A percentile compares a stretch with the other conserved stretches of the same genome.
These are phyloP conservation scores for Metschnikowia matae DNA, from an alignment of 805 yeast species.

Conservation along the genomic window DNA sequence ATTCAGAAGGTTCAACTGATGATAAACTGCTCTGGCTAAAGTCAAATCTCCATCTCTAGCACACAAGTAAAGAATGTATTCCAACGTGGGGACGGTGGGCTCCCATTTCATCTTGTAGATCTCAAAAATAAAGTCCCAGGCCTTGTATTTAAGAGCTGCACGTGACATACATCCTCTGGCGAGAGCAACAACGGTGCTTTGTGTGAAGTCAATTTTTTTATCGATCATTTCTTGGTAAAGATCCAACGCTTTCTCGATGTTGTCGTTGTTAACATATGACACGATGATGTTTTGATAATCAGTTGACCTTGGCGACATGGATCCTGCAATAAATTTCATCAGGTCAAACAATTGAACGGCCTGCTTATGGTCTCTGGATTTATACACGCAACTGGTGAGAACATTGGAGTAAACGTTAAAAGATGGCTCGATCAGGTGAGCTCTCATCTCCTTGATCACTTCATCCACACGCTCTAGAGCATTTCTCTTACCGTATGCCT, in stretches of 20 bases:
- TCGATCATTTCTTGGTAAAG: slow-evolving; percentile 64
- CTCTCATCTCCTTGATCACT: slow-evolving; percentile 36
- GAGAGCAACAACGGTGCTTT: slow-evolving; percentile 45
- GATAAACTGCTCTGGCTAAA: slow-evolving; percentile 64
- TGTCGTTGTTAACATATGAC: slow-evolving; percentile 55
- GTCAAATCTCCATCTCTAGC: slow-evolving; percentile 75
- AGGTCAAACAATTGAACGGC: slow-evolving; percentile 76
- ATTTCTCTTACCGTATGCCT: slow-evolving; percentile 41
- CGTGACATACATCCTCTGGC: slow-evolving; percentile 67
- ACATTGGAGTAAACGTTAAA: slow-evolving; percentile 50
- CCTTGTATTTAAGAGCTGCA: slow-evolving; percentile 44
- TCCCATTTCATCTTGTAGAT: slow-evolving; percentile 46
- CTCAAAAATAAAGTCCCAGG: slow-evolving; percentile 77
- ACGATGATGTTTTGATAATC: slow-evolving; percentile 73
- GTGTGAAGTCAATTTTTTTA: slow-evolving; percentile 26
- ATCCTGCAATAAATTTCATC: slow-evolving; percentile 71
- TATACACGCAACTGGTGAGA: slow-evolving; percentile 55
- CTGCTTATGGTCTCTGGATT: slow-evolving; percentile 46
- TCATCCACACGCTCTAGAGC: slow-evolving; percentile 37
- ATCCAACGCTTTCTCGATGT: slow-evolving; percentile 72
- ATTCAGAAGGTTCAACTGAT: slow-evolving; percentile 37
- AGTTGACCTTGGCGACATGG: slow-evolving; percentile 60
- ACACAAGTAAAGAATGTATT: slow-evolving; percentile 71
- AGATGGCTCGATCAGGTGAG: slow-evolving; percentile 38
- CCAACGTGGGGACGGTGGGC: slow-evolving; percentile 49